Conservation (phyloP, 2,329 filamentous ascomycete genomes). For the Diatrype stigma region DNA sequence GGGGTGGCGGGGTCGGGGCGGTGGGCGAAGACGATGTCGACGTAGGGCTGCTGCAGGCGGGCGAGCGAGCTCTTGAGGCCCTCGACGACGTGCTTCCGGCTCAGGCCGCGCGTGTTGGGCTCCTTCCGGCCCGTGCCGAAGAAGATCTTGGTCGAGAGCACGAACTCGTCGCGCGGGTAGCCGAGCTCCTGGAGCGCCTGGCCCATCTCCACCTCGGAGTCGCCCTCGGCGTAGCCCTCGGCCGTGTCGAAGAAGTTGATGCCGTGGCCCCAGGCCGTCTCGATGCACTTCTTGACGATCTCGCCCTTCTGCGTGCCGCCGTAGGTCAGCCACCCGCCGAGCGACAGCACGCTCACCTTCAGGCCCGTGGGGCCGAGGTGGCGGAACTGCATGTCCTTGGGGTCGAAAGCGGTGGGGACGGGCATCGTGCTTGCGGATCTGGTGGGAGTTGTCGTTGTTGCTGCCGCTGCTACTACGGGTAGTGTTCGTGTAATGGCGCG, state of each 20-base stretch:
- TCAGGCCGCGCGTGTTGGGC: slow-evolving; percentile 49
- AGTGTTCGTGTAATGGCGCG: too few species aligned
- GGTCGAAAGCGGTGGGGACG: slow-evolving; percentile 21
- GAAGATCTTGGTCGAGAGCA: slow-evolving; percentile 48
- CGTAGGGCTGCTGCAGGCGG: slow-evolving; percentile 61
- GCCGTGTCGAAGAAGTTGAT: slow-evolving; percentile 54
- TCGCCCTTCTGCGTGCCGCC: slow-evolving; percentile 31
- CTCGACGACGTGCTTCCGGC: slow-evolving; percentile 50
- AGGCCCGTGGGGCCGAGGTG: slow-evolving; percentile 38
- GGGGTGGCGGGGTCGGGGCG: slow-evolving; percentile 53
- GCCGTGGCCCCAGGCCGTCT: slow-evolving; percentile 47
- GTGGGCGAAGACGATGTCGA: slow-evolving; percentile 61
- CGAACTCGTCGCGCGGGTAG: slow-evolving; percentile 51
- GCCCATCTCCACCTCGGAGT: slow-evolving; percentile 48
- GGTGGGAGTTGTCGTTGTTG: slow-evolving; percentile 13
- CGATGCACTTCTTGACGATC: slow-evolving; percentile 36
- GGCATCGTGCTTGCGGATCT: slow-evolving; percentile 11
- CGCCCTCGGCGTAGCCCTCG: slow-evolving; percentile 44
- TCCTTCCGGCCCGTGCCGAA: slow-evolving; percentile 53
- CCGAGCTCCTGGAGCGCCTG: slow-evolving; percentile 46
- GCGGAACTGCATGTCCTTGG: slow-evolving; percentile 38
- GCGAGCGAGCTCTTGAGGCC: slow-evolving; percentile 54
- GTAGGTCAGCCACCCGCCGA: slow-evolving; percentile 31
- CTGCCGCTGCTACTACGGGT: too few species aligned
- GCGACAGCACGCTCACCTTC: slow-evolving; percentile 38